These are phyloP conservation scores for Penicillium hordei DNA, from an alignment of 2,329 filamentous ascomycete genomes.

Conservation along the genomic window DNA sequence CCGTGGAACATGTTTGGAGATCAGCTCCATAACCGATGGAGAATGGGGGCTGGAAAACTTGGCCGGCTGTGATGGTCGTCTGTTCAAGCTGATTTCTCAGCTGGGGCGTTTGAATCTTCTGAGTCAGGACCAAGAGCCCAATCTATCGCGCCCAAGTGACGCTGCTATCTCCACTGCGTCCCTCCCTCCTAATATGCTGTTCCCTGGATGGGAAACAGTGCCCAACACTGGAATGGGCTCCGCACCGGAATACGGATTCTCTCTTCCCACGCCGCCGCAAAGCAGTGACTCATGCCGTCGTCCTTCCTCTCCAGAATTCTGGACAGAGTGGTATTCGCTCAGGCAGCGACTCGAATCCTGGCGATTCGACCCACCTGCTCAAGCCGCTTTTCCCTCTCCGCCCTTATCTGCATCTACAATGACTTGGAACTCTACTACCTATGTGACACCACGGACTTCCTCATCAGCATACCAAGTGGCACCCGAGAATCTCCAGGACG, in stretches of 20 bases:
- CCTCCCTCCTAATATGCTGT: constrained; percentile 38
- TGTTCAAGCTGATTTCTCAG: constrained; percentile 83
- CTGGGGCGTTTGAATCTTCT: constrained; percentile 82
- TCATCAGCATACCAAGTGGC: constrained; percentile 40
- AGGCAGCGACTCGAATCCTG: constrained; percentile 75
- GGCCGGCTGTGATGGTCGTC: constrained; percentile 78
- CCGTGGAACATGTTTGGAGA: constrained; percentile 60
- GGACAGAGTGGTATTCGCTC: constrained; percentile 81
- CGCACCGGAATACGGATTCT: constrained; percentile 31
- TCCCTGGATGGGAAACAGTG: constrained; percentile 24
- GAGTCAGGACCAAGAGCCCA: constrained; percentile 61
- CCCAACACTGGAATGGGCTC: constrained; percentile 39
- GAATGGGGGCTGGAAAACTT: constrained; percentile 78
- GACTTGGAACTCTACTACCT: constrained; percentile 22
- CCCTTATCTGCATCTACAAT: constrained; percentile 19
- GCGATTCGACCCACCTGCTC: constrained; percentile 61
- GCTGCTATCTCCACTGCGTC: constrained; percentile 27
- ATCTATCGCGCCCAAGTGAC: constrained; percentile 27
- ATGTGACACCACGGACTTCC: constrained; percentile 32
- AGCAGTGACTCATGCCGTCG: constrained; percentile 21
- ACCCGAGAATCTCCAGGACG: constrained; percentile 66
- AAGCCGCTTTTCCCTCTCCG: constrained; percentile 21
- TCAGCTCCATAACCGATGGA: constrained; percentile 63
- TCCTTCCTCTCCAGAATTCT: constrained; percentile 56
- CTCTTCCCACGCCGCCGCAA: constrained; percentile 34